Conservation (phyloP, 2,329 filamentous ascomycete genomes). For the Metarhizium rileyi region DNA sequence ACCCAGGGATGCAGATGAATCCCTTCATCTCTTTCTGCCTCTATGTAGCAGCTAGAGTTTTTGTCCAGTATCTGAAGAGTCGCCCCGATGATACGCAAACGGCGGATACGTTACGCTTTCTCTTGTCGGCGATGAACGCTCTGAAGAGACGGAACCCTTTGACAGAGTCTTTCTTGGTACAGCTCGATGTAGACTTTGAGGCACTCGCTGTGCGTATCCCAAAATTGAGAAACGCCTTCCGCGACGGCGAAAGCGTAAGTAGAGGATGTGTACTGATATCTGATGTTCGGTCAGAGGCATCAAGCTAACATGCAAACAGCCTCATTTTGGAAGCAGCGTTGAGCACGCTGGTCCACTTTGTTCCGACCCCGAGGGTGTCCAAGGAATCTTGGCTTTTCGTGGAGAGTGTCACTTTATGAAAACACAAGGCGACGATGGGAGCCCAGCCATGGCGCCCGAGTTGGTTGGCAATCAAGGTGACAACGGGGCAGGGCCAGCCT, state of each 20-base stretch:
- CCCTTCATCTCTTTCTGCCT: slow-evolving; percentile 92
- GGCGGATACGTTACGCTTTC: slow-evolving; percentile 75
- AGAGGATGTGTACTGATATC: background rate
- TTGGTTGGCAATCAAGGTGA: slow-evolving; percentile 26
- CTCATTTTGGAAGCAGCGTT: slow-evolving; percentile 1
- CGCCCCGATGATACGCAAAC: slow-evolving; percentile 75
- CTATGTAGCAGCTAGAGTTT: slow-evolving; percentile 90
- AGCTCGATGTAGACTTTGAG: slow-evolving; percentile 86
- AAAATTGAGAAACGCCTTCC: slow-evolving; percentile 44
- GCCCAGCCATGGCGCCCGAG: slow-evolving; percentile 28
- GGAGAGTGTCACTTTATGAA: slow-evolving; percentile 36
- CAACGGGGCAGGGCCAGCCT: background rate
- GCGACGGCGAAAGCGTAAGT: slow-evolving; percentile 44
- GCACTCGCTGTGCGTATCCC: slow-evolving; percentile 54
- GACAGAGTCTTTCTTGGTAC: slow-evolving; percentile 88
- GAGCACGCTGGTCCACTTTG: slow-evolving; percentile 15
- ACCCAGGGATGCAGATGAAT: slow-evolving; percentile 59
- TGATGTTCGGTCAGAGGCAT: background rate
- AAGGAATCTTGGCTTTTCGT: slow-evolving; percentile 34
- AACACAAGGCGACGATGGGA: slow-evolving; percentile 28
- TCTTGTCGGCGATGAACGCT: slow-evolving; percentile 82
- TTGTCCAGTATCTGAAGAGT: slow-evolving; percentile 93
- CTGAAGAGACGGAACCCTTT: slow-evolving; percentile 81
- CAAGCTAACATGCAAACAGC: slow-evolving; percentile 3
- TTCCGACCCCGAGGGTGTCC: slow-evolving; percentile 25